Evolutionary conservation across 139 green algal genomes (phyloP), one percentile per base, ranked within the genome.

Genomic region (Haematococcus lacustris): DNA sequence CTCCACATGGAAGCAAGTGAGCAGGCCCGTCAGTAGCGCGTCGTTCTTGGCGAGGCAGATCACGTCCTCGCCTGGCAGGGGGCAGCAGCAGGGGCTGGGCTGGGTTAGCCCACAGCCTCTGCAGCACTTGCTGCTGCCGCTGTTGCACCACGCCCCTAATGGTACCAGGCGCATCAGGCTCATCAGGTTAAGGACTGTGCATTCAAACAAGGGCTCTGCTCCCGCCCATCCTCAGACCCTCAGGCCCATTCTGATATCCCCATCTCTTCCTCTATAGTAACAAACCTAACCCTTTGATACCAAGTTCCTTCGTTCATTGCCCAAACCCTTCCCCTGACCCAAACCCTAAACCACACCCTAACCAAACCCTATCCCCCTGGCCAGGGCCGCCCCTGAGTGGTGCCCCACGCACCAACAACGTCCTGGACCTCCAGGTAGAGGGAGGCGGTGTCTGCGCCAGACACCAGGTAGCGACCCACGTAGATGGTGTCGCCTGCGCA

Each of bases 1-100:
- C 83, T 97, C 93, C 17, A 86, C 85, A 83, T 97, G 92, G 85
- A 95, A 97, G 26, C 96, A 83, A 0, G 89, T 97, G 5, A 97
- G 84, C 75, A 97, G 78, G 57, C 92, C 92, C 61, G 92, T 85
- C 62, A 97, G 78, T 43, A 83, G 73, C 2, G 87, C 90, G 50
- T 88, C 77, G 53, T 89, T 93, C 53, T 82, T 79, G 50, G 88
- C 88, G 7, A 80, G 66, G 78, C 92, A 97, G 2, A 89, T 39
- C 2, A 97, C 88, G 25, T 95, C 88, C 28, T 28, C 17, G 33
- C 70, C 59, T 60, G 41, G 38, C n/a, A n/a, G n/a, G n/a, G n/a
- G n/a, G n/a, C n/a, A 37, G 23, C n/a, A n/a, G n/a, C n/a, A n/a
- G n/a, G n/a, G n/a, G n/a, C n/a, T n/a, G n/a, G n/a, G n/a, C n/a